Percentiles rank a stretch among this genome's conserved stretches.
phyloP scores from a whole-genome alignment of 1,284 basidiomycete genomes.

The Sporisorium scitamineum region DNA sequence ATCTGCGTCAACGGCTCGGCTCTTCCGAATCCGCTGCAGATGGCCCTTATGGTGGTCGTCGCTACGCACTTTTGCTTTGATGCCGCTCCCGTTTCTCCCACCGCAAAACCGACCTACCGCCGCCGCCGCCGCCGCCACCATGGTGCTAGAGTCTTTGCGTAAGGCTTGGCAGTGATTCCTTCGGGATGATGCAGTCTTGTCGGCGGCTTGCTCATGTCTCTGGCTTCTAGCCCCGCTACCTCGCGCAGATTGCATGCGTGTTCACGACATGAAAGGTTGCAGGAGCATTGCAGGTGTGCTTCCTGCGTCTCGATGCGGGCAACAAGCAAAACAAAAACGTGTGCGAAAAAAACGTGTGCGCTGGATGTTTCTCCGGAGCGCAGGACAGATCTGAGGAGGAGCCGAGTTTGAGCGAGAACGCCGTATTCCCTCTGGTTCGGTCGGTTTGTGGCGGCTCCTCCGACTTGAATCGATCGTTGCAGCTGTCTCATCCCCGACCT shows the following conservation, averaged over 20 bases:
- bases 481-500: background rate
- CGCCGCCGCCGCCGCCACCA: background rate
- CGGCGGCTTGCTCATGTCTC: background rate
- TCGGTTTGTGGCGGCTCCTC: background rate
- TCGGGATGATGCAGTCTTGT: slow-evolving; percentile 1
- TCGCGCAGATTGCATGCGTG: background rate
- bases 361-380: no score
- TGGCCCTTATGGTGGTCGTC: background rate
- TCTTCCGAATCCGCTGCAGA: slow-evolving; percentile 5
- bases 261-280: no score
- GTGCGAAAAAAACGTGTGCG: no score
- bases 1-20: background rate
- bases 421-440: background rate
- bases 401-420: background rate
- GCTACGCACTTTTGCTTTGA: background rate
- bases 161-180: background rate
- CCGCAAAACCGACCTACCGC: background rate
- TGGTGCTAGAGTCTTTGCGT: background rate
- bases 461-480: background rate
- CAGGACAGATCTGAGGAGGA: background rate
- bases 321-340: no score
- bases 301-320: no score
- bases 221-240: background rate
- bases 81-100: no score
- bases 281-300: background rate